Base-by-base conservation (phyloP, 306 rosid species). In the Gleditsia sinensis region DNA sequence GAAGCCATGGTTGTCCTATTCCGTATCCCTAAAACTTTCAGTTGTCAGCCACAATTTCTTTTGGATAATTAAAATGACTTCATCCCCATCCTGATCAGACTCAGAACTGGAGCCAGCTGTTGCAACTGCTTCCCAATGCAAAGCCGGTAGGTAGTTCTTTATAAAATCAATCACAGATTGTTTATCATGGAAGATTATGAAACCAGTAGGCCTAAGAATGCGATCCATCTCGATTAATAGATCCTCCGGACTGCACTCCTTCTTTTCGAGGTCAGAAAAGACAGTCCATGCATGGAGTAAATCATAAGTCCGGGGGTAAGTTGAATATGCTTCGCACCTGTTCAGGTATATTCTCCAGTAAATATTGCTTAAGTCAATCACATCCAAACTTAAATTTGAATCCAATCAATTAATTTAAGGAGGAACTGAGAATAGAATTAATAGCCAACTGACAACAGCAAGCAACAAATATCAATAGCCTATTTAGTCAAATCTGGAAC, bases 291-390 rank as follows among this genome's bases (percentile, higher is more conserved):
- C 98, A 50, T 95, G 98, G 64, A 90, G 98, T 54, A 95, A 77
- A 78, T 95, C 98, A 16, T 87, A 94, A 3, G 97, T 94, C 28
- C 97, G 87, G 17, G 99, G 99, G 78, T 94, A 92, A n/a, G 96
- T 92, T 45, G 98, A 95, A 78, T 80, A 92, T 71, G 96, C 90
- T 83, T 95, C 67, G 12, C 67, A 61, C 67, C 67, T 61, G 88
- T 77, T 24, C 51, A 59, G 75, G 77, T 64, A 53, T 56, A 66
- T 51, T 64, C 23, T 65, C 68, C 60, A 34, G 62, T 74, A 34
- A 66, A 54, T 56, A 28, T 67, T 34, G n/a, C 12, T 57, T 67
- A 33, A 74, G 33, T 54, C 66, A 61, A 63, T 12, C 24, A 42
- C 30, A 68, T 59, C 59, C 75, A 71, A 45, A 74, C 75, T 71